phyloP scores from a whole-genome alignment of 805 yeast species.

The Zygoascus ofunaensis region DNA sequence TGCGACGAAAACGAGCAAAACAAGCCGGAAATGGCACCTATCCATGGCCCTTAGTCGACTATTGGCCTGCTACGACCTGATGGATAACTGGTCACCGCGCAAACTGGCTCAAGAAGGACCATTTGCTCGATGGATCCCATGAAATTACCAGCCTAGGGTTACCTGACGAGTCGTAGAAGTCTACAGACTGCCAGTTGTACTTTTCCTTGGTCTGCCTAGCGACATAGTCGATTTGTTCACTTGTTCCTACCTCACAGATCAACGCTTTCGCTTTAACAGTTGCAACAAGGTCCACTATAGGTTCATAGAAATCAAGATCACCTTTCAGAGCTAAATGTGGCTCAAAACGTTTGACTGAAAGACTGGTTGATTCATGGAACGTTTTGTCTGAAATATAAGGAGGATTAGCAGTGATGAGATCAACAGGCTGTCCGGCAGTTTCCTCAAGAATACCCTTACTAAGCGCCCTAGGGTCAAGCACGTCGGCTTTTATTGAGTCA shows the following conservation, averaged over 20 bases:
- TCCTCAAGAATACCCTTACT: background rate
- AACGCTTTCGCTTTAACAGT: constrained; percentile 42
- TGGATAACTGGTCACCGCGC: background rate
- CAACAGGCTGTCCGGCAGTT: constrained; percentile 22
- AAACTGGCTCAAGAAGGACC: constrained; percentile 9
- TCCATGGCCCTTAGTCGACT: too few relatives aligned
- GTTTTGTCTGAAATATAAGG: constrained; percentile 64
- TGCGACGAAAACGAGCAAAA: too few relatives aligned
- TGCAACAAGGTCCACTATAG: constrained; percentile 42
- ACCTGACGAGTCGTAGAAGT: constrained; percentile 41
- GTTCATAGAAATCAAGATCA: constrained; percentile 56
- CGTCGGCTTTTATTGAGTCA: constrained; percentile 1
- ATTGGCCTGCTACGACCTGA: too few relatives aligned
- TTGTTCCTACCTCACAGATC: constrained; percentile 69
- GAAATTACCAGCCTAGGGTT: constrained; percentile 13
- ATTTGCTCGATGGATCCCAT: constrained; percentile 11
- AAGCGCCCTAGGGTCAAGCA: background rate
- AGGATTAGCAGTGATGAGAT: constrained; percentile 75
- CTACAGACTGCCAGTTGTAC: constrained; percentile 43
- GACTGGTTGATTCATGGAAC: constrained; percentile 39
- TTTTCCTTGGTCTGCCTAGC: constrained; percentile 11
- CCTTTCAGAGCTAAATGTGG: constrained; percentile 78
- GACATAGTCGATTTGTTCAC: constrained; percentile 44
- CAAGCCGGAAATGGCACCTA: too few relatives aligned
- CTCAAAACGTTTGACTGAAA: constrained; percentile 63